These are phyloP conservation scores for Sugiyamaella neomexicana DNA, from an alignment of 1,139 yeast species.

Conservation along the genomic window DNA sequence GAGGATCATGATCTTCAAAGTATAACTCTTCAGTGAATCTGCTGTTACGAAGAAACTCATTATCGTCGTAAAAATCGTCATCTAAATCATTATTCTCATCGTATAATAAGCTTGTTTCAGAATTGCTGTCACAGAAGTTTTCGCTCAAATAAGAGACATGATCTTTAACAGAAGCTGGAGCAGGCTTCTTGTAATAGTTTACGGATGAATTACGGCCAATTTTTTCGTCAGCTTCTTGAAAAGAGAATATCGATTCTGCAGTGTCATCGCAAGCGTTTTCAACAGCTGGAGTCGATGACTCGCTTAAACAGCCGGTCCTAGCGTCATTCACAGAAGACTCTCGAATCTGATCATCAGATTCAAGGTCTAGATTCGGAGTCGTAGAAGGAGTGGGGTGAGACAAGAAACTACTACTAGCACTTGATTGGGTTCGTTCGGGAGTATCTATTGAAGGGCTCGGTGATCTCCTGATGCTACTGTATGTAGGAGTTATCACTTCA, in stretches of 20 bases:
- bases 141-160: constrained; percentile 7
- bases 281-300: background rate
- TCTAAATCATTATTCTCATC: constrained; percentile 21
- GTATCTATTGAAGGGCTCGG: background rate
- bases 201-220: constrained; percentile 35
- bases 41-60: constrained; percentile 34
- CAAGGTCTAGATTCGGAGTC: background rate
- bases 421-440: background rate
- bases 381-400: constrained; percentile 1
- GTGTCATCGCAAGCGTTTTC: constrained; percentile 23
- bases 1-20: background rate
- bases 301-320: background rate
- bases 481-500: constrained; percentile 1
- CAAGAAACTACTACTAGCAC: background rate
- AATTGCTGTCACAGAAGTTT: constrained; percentile 10
- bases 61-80: constrained; percentile 32
- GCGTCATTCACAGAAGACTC: too few relatives aligned
- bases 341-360: background rate
- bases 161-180: background rate
- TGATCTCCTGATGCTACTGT: background rate
- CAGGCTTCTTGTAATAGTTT: constrained; percentile 35
- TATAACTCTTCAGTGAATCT: constrained; percentile 21
- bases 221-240: constrained; percentile 26
- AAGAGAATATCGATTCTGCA: constrained; percentile 35
- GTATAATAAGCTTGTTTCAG: constrained; percentile 7